Conservation (phyloP, 495 filamentous ascomycete species). For the Neurospora tetrasperma region DNA sequence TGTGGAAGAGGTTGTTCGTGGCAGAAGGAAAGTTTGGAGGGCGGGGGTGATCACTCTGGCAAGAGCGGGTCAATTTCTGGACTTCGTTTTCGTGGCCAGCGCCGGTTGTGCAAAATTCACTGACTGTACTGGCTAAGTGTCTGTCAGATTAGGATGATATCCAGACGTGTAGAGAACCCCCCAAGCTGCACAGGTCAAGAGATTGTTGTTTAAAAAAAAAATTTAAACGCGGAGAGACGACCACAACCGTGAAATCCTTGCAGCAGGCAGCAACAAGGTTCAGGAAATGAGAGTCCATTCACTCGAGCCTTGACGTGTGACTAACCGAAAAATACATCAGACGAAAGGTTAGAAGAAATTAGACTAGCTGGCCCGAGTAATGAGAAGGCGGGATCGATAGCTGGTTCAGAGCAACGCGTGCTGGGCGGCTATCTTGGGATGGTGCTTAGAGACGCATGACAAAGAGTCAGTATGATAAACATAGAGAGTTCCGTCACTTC, state of each 20-base stretch:
- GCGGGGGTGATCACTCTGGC: background rate
- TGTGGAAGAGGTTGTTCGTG: background rate
- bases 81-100: background rate
- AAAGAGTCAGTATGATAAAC: background rate
- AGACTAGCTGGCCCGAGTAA: background rate
- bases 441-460: background rate
- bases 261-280: background rate
- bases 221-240: background rate
- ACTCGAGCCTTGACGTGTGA: background rate
- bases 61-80: background rate
- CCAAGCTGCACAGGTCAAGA: background rate
- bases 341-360: background rate
- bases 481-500: background rate
- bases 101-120: background rate
- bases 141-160: too few species aligned
- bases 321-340: background rate
- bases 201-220: background rate
- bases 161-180: background rate
- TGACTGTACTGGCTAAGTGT: background rate
- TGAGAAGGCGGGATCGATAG: background rate
- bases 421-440: background rate
- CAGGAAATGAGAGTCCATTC: background rate
- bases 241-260: background rate
- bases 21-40: background rate
- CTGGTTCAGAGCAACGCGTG: background rate